A percentile compares a stretch with the other conserved stretches of the same genome.
phyloP scores from a whole-genome alignment of 2,329 filamentous ascomycete genomes.

The Sporothrix humicola region DNA sequence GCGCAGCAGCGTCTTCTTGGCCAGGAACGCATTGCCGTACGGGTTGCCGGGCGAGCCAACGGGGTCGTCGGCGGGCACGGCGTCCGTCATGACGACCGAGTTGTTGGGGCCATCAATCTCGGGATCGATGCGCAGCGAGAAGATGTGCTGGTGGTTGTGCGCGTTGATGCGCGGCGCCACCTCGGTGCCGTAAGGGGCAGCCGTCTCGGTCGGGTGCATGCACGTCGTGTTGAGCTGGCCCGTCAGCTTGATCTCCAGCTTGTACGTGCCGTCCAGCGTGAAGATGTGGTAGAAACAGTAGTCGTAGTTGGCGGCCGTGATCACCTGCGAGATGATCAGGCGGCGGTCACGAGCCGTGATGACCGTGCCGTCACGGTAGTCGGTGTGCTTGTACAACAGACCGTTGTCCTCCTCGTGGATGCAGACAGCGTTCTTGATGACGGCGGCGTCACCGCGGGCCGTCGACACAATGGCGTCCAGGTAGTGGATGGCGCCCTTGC shows the following conservation, averaged over 20 bases:
- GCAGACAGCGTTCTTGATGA: constrained; percentile 92
- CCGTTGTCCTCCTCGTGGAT: constrained; percentile 94
- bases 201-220: constrained; percentile 79
- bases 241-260: constrained; percentile 89
- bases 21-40: constrained; percentile 90
- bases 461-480: constrained; percentile 87
- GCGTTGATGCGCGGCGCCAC: constrained; percentile 92
- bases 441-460: constrained; percentile 72
- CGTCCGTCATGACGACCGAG: constrained; percentile 84
- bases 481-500: constrained; percentile 90
- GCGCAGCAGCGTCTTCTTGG: constrained; percentile 78
- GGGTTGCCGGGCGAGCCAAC: constrained; percentile 82
- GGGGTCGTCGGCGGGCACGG: constrained; percentile 70
- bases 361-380: constrained; percentile 87
- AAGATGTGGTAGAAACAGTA: constrained; percentile 56
- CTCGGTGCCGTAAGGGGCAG: constrained; percentile 86
- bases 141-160: constrained; percentile 95
- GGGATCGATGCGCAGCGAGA: constrained; percentile 86
- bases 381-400: constrained; percentile 91
- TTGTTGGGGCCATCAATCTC: constrained; percentile 80
- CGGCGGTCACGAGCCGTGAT: constrained; percentile 87
- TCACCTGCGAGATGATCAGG: constrained; percentile 86
- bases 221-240: constrained; percentile 92
- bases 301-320: constrained; percentile 96
- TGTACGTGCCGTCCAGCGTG: constrained; percentile 82